A percentile compares a stretch with the other conserved stretches of the same genome.
These are phyloP conservation scores for Claviceps africana DNA, from an alignment of 2,329 filamentous ascomycete genomes.

Conservation along the genomic window DNA sequence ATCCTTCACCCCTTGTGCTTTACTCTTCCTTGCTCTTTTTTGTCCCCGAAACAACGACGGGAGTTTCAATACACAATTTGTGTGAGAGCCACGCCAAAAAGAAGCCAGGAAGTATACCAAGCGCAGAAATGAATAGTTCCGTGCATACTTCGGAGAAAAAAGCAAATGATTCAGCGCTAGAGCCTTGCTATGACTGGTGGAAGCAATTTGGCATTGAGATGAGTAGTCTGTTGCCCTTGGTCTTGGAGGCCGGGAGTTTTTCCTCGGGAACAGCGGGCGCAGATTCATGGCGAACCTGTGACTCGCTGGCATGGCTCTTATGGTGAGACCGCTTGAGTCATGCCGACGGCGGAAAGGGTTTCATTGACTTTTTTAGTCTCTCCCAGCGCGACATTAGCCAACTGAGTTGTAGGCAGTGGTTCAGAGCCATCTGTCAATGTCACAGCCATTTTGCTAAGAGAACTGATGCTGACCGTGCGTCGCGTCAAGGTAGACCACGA, in stretches of 20 bases:
- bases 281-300: constrained; percentile 18
- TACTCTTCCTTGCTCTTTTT: background rate
- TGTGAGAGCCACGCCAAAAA: background rate
- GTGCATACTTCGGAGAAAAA: background rate
- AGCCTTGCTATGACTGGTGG: constrained; percentile 20
- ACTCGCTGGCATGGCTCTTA: constrained; percentile 25
- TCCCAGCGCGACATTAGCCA: constrained; percentile 9
- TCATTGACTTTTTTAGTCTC: constrained; percentile 11
- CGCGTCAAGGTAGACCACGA: constrained; percentile 39
- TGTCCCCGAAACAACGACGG: background rate
- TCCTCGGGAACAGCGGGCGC: constrained; percentile 17
- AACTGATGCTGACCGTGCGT: constrained; percentile 38
- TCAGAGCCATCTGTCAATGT: constrained; percentile 20
- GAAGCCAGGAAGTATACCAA: background rate
- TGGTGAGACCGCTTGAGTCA: constrained; percentile 16
- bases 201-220: constrained; percentile 26
- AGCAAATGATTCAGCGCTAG: background rate
- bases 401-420: constrained; percentile 13
- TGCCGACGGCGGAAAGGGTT: constrained; percentile 13
- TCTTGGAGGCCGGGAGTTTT: constrained; percentile 18
- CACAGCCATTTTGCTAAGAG: constrained; percentile 22
- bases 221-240: constrained; percentile 32
- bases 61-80: background rate
- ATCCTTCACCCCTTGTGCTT: background rate
- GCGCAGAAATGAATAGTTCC: background rate